Conservation (phyloP, 2,329 filamentous ascomycete species). For the Neoarthrinium moseri region DNA sequence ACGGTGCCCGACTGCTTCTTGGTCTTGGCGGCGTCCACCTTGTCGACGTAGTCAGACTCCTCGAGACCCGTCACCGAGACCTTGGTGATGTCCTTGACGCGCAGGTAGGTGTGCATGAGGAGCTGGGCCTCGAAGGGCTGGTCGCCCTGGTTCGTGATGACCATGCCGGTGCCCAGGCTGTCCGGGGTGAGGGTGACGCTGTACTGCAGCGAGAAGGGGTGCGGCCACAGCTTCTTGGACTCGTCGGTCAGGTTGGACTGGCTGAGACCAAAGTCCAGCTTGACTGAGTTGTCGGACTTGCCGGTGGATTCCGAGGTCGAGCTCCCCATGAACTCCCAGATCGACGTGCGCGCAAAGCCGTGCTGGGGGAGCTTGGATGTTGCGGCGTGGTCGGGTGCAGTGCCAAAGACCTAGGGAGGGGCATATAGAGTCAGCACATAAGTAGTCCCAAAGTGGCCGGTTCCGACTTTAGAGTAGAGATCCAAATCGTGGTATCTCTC, state of each 20-base stretch:
- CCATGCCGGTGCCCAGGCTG: constrained; percentile 75
- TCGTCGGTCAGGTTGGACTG: constrained; percentile 67
- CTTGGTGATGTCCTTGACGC: constrained; percentile 77
- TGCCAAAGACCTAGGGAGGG: constrained; percentile 73
- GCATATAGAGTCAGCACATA: neutral
- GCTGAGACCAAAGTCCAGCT: constrained; percentile 93
- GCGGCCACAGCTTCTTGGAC: constrained; percentile 74
- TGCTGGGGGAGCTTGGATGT: constrained; percentile 84
- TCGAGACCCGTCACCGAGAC: constrained; percentile 75
- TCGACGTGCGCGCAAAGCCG: constrained; percentile 86
- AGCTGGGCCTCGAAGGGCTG: constrained; percentile 87
- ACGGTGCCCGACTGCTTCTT: constrained; percentile 66
- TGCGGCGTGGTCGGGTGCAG: constrained; percentile 71
- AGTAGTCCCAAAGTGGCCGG: constrained; percentile 15
- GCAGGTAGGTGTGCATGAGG: constrained; percentile 88
- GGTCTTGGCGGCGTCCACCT: constrained; percentile 65
- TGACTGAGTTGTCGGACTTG: constrained; percentile 67
- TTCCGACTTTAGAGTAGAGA: no score
- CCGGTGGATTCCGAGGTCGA: constrained; percentile 64
- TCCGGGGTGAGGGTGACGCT: constrained; percentile 80
- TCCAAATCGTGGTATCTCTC: no score
- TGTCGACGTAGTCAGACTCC: constrained; percentile 77
- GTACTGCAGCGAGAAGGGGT: constrained; percentile 88
- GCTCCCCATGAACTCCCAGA: constrained; percentile 94
- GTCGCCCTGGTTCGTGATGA: constrained; percentile 84